Evolutionary conservation across 2,329 filamentous ascomycete species (phyloP).

Genomic region (Aspergillus nomiae): DNA sequence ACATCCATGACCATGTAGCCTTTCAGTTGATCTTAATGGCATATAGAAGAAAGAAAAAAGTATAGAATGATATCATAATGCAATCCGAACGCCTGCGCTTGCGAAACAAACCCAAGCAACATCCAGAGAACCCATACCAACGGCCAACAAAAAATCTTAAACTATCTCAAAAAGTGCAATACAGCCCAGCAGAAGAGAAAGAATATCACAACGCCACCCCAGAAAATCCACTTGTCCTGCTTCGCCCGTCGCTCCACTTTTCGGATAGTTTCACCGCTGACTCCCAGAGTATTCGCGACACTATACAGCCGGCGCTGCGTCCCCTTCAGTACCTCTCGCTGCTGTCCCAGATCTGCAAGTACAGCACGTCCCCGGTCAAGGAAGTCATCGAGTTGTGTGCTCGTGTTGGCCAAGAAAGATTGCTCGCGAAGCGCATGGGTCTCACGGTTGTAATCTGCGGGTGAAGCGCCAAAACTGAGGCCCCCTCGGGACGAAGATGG

Average conservation of each 20-base stretch:
- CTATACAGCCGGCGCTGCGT: slow-evolving; percentile 90
- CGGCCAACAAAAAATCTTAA: slow-evolving; percentile 3
- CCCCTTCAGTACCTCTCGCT: slow-evolving; percentile 91
- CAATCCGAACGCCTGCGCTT: slow-evolving; percentile 35
- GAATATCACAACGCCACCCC: slow-evolving; percentile 81
- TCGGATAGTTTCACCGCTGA: slow-evolving; percentile 93
- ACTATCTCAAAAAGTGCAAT: slow-evolving; percentile 75
- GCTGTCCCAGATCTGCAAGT: slow-evolving; percentile 81
- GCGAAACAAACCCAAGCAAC: slow-evolving; percentile 22
- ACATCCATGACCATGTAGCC: not conserved
- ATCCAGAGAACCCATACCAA: slow-evolving; percentile 7
- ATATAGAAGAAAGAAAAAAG: slow-evolving; percentile 6
- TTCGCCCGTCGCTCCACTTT: slow-evolving; percentile 91
- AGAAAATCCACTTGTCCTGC: slow-evolving; percentile 99
- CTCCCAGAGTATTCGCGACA: slow-evolving; percentile 88
- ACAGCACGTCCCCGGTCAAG: slow-evolving; percentile 89
- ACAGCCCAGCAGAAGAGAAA: slow-evolving; percentile 91
- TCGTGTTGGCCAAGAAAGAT: slow-evolving; percentile 79
- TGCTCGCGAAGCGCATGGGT: slow-evolving; percentile 85
- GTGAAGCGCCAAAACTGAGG: slow-evolving; percentile 48
- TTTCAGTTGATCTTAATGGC: not conserved
- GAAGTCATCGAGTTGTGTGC: slow-evolving; percentile 88
- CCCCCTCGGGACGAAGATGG: slow-evolving; percentile 38
- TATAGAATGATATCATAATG: slow-evolving; percentile 11
- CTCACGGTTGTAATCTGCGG: slow-evolving; percentile 68